These are phyloP conservation scores for Zanthoxylum bungeanum DNA, from an alignment of 345 rosid genomes.

Conservation along the genomic window DNA sequence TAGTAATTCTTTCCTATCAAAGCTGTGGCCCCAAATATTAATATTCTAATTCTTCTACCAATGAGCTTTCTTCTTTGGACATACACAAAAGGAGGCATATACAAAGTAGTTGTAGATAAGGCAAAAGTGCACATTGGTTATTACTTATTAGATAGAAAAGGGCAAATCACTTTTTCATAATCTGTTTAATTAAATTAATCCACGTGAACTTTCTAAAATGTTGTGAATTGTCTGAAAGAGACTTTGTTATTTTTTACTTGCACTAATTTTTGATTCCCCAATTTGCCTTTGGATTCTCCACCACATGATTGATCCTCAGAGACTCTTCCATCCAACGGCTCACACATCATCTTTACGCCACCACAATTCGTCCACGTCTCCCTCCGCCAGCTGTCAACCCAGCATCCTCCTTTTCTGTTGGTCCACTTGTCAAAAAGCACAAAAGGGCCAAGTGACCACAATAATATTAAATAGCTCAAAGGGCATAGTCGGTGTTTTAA, in stretches of 20 bases:
- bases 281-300: neutral
- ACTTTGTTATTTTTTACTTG: no score
- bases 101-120: neutral
- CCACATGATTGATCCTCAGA: neutral
- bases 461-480: neutral
- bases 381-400: conserved; percentile 45
- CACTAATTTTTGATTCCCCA: neutral
- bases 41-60: no score
- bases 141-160: neutral
- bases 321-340: conserved; percentile 14
- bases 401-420: conserved; percentile 24
- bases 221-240: neutral
- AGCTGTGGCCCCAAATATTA: no score
- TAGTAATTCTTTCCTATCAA: no score
- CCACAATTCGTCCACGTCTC: conserved; percentile 8
- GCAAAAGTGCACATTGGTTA: neutral
- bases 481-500: conserved; percentile 13
- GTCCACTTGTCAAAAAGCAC: no score
- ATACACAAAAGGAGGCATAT: neutral
- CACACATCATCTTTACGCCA: neutral
- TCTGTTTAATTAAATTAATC: neutral
- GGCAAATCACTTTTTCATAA: neutral
- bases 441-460: no score
- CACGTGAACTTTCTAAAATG: neutral
- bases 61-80: neutral